These are phyloP conservation scores for Ophiostoma australiae DNA, from an alignment of 2,329 filamentous ascomycete species.

Conservation along the genomic window DNA sequence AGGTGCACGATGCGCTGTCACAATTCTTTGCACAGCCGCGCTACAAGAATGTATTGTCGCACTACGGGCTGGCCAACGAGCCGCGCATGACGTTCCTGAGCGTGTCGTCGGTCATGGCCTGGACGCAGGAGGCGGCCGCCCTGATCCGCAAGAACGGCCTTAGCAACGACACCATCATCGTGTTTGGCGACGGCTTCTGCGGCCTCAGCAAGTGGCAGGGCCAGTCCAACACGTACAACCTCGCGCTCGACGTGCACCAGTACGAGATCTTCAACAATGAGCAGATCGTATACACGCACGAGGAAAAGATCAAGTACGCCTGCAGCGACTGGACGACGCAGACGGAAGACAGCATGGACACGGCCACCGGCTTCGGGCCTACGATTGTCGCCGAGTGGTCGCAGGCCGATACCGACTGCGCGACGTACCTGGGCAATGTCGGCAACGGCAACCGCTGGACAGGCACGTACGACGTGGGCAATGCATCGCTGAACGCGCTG, in stretches of 20 bases:
- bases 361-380: slow-evolving; percentile 76
- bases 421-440: slow-evolving; percentile 81
- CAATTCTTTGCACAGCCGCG: slow-evolving; percentile 90
- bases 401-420: slow-evolving; percentile 95
- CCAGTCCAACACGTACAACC: slow-evolving; percentile 63
- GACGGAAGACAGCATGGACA: slow-evolving; percentile 66
- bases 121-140: slow-evolving; percentile 70
- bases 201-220: slow-evolving; percentile 89
- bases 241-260: slow-evolving; percentile 95
- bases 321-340: slow-evolving; percentile 84
- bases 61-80: slow-evolving; percentile 95
- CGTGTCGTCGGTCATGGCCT: slow-evolving; percentile 62
- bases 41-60: slow-evolving; percentile 84
- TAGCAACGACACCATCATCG: slow-evolving; percentile 56
- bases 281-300: slow-evolving; percentile 76
- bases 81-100: slow-evolving; percentile 77
- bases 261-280: slow-evolving; percentile 96
- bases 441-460: slow-evolving; percentile 86
- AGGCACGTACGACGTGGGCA: slow-evolving; percentile 71
- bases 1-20: slow-evolving; percentile 80
- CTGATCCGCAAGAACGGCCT: slow-evolving; percentile 74
- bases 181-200: slow-evolving; percentile 94
- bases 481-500: slow-evolving; percentile 56
- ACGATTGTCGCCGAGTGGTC: slow-evolving; percentile 97
- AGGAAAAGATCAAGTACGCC: slow-evolving; percentile 78